phyloP scores from a whole-genome alignment of 805 yeast species.

The Ogataea ramenticola region DNA sequence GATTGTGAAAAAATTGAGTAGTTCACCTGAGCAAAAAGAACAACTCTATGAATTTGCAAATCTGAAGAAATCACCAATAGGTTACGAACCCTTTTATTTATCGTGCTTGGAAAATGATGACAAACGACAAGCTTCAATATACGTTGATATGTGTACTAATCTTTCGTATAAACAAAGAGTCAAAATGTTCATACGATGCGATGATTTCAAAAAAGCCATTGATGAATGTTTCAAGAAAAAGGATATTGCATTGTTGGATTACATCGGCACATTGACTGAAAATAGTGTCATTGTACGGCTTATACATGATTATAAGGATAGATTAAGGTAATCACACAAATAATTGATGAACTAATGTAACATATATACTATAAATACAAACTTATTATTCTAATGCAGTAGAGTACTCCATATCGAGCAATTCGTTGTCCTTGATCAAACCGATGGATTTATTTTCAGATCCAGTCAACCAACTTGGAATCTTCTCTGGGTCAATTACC shows the following conservation, averaged over 20 bases:
- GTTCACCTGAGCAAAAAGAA: constrained; percentile 41
- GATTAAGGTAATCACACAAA: constrained; percentile 4
- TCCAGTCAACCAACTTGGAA: constrained; percentile 78
- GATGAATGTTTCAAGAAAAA: constrained; percentile 39
- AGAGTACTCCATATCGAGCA: constrained; percentile 7
- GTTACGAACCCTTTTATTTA: constrained; percentile 57
- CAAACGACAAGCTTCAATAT: constrained; percentile 50
- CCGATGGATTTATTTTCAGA: constrained; percentile 58
- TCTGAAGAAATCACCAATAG: constrained; percentile 58
- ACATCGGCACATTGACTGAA: constrained; percentile 16
- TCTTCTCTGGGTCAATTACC: constrained; percentile 40
- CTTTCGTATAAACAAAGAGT: constrained; percentile 39
- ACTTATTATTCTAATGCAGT: neutral
- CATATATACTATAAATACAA: neutral
- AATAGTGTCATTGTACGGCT: constrained; percentile 14
- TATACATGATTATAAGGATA: constrained; percentile 13
- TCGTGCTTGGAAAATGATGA: constrained; percentile 49
- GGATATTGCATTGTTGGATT: constrained; percentile 29
- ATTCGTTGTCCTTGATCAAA: constrained; percentile 30
- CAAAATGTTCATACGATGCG: constrained; percentile 44
- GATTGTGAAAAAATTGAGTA: constrained; percentile 40
- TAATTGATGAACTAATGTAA: too few relatives aligned
- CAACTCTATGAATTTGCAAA: constrained; percentile 47
- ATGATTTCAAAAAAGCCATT: constrained; percentile 43
- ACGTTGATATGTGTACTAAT: constrained; percentile 45